phyloP scores from a whole-genome alignment of 2,329 filamentous ascomycete species.

The Colletotrichum plurivorum region DNA sequence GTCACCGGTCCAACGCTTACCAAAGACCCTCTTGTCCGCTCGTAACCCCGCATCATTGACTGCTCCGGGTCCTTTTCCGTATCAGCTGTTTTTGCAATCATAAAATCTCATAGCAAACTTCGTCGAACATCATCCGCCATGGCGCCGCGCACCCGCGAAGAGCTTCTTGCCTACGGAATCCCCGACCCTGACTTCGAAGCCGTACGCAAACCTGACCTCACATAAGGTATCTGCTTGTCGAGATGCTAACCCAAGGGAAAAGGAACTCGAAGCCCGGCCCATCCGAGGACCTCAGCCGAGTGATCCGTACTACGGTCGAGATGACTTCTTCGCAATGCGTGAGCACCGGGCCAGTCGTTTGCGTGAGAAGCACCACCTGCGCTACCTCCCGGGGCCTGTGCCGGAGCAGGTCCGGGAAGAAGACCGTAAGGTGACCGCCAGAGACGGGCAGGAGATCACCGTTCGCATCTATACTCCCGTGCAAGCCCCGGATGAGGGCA shows the following conservation, averaged over 20 bases:
- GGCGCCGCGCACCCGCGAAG: slow-evolving; percentile 29
- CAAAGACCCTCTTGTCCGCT: not conserved
- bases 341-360: slow-evolving; percentile 29
- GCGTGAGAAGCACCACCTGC: slow-evolving; percentile 26
- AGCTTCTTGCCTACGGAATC: slow-evolving; percentile 12
- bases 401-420: slow-evolving; percentile 31
- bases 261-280: slow-evolving; percentile 25
- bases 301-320: slow-evolving; percentile 25
- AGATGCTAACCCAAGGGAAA: not conserved
- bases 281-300: slow-evolving; percentile 10
- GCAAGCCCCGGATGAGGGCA: not conserved
- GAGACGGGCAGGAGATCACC: slow-evolving; percentile 19
- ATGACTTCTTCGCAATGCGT: slow-evolving; percentile 17
- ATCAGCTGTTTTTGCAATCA: not conserved
- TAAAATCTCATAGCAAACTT: too few relatives aligned
- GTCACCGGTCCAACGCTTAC: not conserved
- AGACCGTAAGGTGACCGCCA: slow-evolving; percentile 19
- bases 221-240: too few relatives aligned
- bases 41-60: not conserved
- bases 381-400: slow-evolving; percentile 27
- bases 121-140: not conserved
- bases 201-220: too few relatives aligned
- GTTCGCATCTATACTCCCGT: slow-evolving; percentile 24
- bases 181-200: slow-evolving; percentile 19
- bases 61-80: not conserved